phyloP scores from a whole-genome alignment of 2,329 filamentous ascomycete species.

The Phialocephala subalpina region DNA sequence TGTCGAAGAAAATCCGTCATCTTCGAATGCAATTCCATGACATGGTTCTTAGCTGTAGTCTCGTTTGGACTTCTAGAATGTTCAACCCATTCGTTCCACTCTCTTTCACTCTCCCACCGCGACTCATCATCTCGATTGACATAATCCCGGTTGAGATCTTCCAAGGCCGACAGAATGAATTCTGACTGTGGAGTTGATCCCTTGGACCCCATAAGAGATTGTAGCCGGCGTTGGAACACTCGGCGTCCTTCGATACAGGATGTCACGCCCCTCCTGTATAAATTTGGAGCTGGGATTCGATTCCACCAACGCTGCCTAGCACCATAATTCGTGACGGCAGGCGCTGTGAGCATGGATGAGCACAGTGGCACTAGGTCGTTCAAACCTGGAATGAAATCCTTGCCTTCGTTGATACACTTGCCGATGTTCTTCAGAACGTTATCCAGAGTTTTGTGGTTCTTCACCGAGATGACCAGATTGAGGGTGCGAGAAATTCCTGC shows the following conservation, averaged over 20 bases:
- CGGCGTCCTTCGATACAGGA: conserved; percentile 4
- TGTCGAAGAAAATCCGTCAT: conserved; percentile 21
- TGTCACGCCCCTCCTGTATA: conserved; percentile 21
- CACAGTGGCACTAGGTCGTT: conserved; percentile 28
- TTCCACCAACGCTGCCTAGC: conserved; percentile 1
- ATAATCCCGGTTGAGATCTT: not conserved
- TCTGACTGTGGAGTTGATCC: not conserved
- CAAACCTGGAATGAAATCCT: conserved; percentile 25
- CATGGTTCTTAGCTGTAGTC: conserved; percentile 4
- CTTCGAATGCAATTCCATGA: conserved; percentile 15
- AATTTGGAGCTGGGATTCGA: conserved; percentile 26
- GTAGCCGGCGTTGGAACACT: conserved; percentile 4
- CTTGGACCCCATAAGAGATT: not conserved
- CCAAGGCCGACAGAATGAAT: not conserved
- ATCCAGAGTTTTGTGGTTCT: conserved; percentile 11
- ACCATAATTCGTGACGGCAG: not conserved
- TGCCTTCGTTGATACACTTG: conserved; percentile 9
- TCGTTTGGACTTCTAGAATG: not conserved
- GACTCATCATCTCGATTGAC: not conserved
- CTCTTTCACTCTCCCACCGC: not conserved
- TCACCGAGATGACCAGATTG: conserved; percentile 8
- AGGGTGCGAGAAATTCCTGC: conserved; percentile 21
- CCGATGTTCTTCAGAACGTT: not conserved
- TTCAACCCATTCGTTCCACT: not conserved
- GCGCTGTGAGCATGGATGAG: conserved; percentile 14